phyloP scores from a whole-genome alignment of 2,329 filamentous ascomycete genomes.

The Lasiodiplodia hormozganensis region DNA sequence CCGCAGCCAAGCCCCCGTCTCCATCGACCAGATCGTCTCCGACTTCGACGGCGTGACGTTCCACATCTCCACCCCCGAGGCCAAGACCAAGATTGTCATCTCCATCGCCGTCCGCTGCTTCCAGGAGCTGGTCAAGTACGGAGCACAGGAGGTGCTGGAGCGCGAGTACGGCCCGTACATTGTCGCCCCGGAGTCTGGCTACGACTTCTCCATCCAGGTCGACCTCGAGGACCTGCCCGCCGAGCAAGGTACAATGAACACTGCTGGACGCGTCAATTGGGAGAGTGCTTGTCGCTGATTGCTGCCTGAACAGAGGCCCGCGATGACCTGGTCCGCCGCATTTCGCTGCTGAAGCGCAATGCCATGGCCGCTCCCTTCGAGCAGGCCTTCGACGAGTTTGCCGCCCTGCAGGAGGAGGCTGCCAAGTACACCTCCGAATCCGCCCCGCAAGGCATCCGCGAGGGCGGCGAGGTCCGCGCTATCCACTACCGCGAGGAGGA shows the following conservation, averaged over 20 bases:
- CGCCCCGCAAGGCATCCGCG: constrained; percentile 85
- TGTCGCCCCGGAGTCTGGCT: constrained; percentile 83
- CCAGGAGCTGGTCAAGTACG: constrained; percentile 89
- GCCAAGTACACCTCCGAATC: constrained; percentile 93
- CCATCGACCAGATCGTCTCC: constrained; percentile 97
- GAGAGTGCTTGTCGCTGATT: constrained; percentile 39
- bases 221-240: constrained; percentile 87
- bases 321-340: constrained; percentile 84
- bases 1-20: constrained; percentile 78
- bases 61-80: constrained; percentile 94
- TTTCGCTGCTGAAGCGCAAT: constrained; percentile 94
- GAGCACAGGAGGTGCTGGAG: constrained; percentile 87
- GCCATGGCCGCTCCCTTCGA: constrained; percentile 99
- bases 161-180: constrained; percentile 96
- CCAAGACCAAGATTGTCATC: constrained; percentile 91
- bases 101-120: constrained; percentile 97
- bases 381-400: constrained; percentile 93
- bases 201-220: constrained; percentile 92
- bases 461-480: constrained; percentile 91
- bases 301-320: constrained; percentile 68
- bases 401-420: constrained; percentile 83
- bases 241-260: constrained; percentile 67
- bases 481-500: constrained; percentile 99
- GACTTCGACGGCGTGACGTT: constrained; percentile 99
- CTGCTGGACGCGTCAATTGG: not conserved